Base-by-base conservation (phyloP, 163 green algal genomes). In the Prototheca wickerhamii region DNA sequence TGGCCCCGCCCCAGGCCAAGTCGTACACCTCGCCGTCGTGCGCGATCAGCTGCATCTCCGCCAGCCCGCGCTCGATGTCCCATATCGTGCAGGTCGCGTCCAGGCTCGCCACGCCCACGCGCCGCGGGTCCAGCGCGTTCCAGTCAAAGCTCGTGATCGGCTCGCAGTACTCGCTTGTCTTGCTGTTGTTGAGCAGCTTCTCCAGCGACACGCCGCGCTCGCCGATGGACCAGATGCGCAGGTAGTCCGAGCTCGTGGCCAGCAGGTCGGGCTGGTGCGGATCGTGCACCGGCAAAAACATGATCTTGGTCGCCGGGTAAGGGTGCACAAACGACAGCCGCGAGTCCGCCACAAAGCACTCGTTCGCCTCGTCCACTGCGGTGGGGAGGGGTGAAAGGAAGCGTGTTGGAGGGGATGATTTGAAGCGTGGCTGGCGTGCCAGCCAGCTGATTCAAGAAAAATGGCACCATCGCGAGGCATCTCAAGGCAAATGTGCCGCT, bases 31-130 rank as follows among this genome's bases (percentile, higher is more conserved):
- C 88, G 64, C 87, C 86, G 75, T 96, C 89, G 76, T 97, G 90
- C 18, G 87, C 88, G 44, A 96, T 94, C 42, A 92, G 74, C 70
- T 91, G 87, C 43, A 81, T 95, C 73, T 98, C 89, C 60, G 96
- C 87, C 63, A 90, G 69, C 2, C 88, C 91, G 56, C 70, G 82
- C 82, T 97, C 91, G 15, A 96, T 88, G 60, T 97, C 90, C 93
- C 93, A 98, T 34, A 98, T 91, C 4, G 90, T 97, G 80, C 87
- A 95, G 6, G 91, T 97, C 28, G 89, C 96, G 84, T 97, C 93
- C 43, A 97, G 96, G 69, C 75, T 89, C 34, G 75, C 85, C 25
- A 91, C 96, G 40, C 86, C 92, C 6, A 98, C 50, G 23, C 84
- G 82, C 63, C 86, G 86, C 3, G 87, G 81, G 63, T 97, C 87